Evolutionary conservation across 2,329 filamentous ascomycete genomes (phyloP), one percentile per base, ranked within the genome.

Genomic region (Alternaria solani): DNA sequence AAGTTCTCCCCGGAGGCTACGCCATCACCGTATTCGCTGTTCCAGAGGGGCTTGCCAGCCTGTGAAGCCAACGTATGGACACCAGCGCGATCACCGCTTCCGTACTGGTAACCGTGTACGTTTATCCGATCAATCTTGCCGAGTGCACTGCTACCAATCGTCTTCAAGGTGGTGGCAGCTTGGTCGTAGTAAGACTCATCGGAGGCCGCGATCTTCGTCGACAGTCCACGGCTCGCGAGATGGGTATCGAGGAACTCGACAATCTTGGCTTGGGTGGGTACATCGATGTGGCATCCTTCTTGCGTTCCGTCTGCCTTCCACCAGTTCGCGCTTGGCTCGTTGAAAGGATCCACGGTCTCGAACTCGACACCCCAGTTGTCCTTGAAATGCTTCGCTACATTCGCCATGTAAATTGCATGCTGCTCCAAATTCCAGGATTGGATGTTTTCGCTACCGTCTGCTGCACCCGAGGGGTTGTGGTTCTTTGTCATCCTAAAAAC

Each of bases 161-260:
- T 61, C 42, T 42, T 52, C 2, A 61, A 36, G 8, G 44, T 57
- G 3, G 26, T 43, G n/a, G 39, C 42, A 25, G 58, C 58, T 53
- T 61, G 58, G 26, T 61, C 58, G 43, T 61, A 61, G 36, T 57
- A 61, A 8, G 58, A 61, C 30, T 61, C 58, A 26, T 61, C 58
- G 4, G 58, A 61, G 11, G 58, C 58, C 3, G 54, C 41, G 14
- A 61, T 61, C 34, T 48, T 39, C 3, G 58, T 57, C 16, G 54
- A 41, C 7, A 61, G 26, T 2, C 46, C 48, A 18, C 54, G 58
- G 36, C 43, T 61, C 9, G 38, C 30, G 20, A 61, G 54, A 6
- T 61, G 54, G 6, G 43, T 48, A 26, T 57, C 54, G 18, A 61
- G 58, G 25, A 53, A 39, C 0, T 36, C 54, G n/a, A 61, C 12